Evolutionary conservation across 1,284 basidiomycete genomes (phyloP).

Genomic region (Puccinia coronata): DNA sequence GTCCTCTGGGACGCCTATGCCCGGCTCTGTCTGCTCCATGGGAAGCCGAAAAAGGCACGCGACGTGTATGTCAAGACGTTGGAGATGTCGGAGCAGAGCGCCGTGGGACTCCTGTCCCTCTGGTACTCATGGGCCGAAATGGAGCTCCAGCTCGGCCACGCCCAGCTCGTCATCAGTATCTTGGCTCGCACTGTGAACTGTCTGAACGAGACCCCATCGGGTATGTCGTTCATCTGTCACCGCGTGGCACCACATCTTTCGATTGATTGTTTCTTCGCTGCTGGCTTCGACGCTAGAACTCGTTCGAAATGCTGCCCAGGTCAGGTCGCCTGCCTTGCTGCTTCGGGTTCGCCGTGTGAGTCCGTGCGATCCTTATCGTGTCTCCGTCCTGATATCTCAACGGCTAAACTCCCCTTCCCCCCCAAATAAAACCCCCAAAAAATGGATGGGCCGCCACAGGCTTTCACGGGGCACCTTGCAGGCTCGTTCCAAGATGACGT

Average conservation of each 20-base stretch:
- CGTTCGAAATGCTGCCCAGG: slow-evolving; percentile 12
- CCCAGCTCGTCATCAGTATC: slow-evolving; percentile 58
- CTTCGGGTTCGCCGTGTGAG: slow-evolving; percentile 52
- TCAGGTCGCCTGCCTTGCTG: slow-evolving; percentile 49
- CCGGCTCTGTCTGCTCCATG: slow-evolving; percentile 72
- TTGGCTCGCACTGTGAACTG: slow-evolving; percentile 40
- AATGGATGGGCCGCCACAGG: background rate
- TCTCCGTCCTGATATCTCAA: too few relatives aligned
- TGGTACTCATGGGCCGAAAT: slow-evolving; percentile 89
- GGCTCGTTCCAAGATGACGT: slow-evolving; percentile 30
- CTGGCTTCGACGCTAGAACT: slow-evolving; percentile 6
- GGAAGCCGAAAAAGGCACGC: slow-evolving; percentile 71
- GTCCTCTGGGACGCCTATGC: slow-evolving; percentile 79
- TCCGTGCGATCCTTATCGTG: background rate
- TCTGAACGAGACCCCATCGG: slow-evolving; percentile 26
- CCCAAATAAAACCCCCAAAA: too few relatives aligned
- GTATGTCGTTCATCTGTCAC: slow-evolving; percentile 19
- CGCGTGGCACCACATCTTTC: too few relatives aligned
- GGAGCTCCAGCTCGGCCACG: slow-evolving; percentile 72
- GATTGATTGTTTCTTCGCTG: background rate
- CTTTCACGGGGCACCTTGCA: slow-evolving; percentile 34
- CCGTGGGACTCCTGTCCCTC: slow-evolving; percentile 59
- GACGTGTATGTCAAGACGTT: slow-evolving; percentile 69
- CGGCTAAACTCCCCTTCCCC: too few relatives aligned
- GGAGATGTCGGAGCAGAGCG: slow-evolving; percentile 49